Base-by-base conservation (phyloP, 2,329 filamentous ascomycete species). In the Diaporthe humulicola region DNA sequence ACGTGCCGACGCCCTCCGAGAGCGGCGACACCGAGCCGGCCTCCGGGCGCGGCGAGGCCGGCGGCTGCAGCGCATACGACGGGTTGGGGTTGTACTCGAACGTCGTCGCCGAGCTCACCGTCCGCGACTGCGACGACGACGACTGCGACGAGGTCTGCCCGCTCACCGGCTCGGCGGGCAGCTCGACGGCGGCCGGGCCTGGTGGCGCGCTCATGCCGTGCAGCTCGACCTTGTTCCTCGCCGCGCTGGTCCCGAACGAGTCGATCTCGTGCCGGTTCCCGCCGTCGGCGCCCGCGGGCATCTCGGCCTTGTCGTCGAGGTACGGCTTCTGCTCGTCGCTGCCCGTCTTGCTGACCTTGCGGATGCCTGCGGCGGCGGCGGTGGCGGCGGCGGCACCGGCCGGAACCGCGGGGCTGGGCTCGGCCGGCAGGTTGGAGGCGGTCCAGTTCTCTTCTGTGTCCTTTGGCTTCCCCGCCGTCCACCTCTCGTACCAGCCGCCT, bases 231-330 rank as follows among this genome's bases (percentile, higher is more conserved):
- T 42, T 61, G 57, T 45, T 54, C 33, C 70, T 9, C 8, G 70
- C 56, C 45, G 70, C 54, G 56, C 36, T 50, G 14, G 57, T 48
- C 1, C 70, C 70, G 19, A 52, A 4, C 8, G 70, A 38, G 40
- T 71, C 40, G 56, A 52, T 36, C 56, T 48, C 58, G 19, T 61
- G 56, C 42, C 42, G 33, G 30, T 40, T 40, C 19, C 12, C 36
- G 19, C 50, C 14, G 70, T 71, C 70, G 33, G 56, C 14, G 56
- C 61, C 70, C n/a, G 56, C 52, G 56, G 70, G 30, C 56, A 71
- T 50, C 28, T 71, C 70, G 56, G 56, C 70, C 70, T 71, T 71
- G 70, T 71, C 42, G 56, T 71, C 70, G 17, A 71, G n/a, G 25
- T 71, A 71, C 2, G 40, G 30, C n/a, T 58, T 38, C 3, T 48